Conservation (phyloP, 192 early-diverging fungal genomes). For the Piromyces finnis region DNA sequence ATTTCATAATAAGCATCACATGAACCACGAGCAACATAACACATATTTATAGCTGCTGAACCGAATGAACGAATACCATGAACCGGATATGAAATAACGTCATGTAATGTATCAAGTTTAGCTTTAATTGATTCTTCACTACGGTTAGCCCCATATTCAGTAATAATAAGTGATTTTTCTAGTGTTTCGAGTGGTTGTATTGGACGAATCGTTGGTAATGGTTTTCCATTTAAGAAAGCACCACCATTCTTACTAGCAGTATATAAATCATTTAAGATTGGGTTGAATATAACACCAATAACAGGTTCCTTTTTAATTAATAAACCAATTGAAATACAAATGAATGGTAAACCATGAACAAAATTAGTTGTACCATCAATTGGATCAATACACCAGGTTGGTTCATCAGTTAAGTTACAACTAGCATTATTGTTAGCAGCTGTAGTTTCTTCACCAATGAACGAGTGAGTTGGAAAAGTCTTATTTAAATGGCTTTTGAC, state of each 20-base stretch:
- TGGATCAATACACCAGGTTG: slow-evolving; percentile 85
- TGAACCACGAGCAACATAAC: slow-evolving; percentile 60
- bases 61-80: slow-evolving; percentile 64
- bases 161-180: slow-evolving; percentile 47
- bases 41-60: slow-evolving; percentile 59
- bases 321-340: slow-evolving; percentile 71
- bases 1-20: slow-evolving; percentile 85
- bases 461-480: slow-evolving; percentile 47
- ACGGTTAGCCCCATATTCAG: slow-evolving; percentile 72
- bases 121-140: slow-evolving; percentile 29
- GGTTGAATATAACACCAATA: slow-evolving; percentile 83
- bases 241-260: slow-evolving; percentile 17
- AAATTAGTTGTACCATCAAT: slow-evolving; percentile 36
- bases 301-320: slow-evolving; percentile 49
- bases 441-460: slow-evolving; percentile 80
- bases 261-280: slow-evolving; percentile 67
- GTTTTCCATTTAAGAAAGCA: slow-evolving; percentile 34
- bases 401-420: slow-evolving; percentile 39
- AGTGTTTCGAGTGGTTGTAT: slow-evolving; percentile 39
- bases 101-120: slow-evolving; percentile 47
- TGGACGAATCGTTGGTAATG: slow-evolving; percentile 36
- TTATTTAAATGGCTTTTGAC: slow-evolving; percentile 37
- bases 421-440: slow-evolving; percentile 21
- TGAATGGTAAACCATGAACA: slow-evolving; percentile 57
- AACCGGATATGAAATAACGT: slow-evolving; percentile 35